Evolutionary conservation across 2,329 filamentous ascomycete genomes (phyloP), one percentile per base, ranked within the genome.

Genomic region (Epichloe sp.): DNA sequence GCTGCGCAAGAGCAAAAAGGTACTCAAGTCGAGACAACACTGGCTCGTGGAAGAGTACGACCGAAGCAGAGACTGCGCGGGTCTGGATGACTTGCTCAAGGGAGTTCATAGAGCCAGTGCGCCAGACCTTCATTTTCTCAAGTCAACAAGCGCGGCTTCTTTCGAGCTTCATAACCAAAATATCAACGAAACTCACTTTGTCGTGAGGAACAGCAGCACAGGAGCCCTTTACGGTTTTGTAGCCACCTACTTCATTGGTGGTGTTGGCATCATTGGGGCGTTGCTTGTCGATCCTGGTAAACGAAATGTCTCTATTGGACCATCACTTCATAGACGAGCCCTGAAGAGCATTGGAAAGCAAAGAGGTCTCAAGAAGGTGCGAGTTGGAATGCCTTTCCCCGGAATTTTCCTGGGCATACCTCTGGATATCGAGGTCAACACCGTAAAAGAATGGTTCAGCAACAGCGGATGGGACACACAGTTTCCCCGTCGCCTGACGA

Each of bases 21-120:
- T 87, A 0, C 80, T 87, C 53, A 91, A 94, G 59, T 89, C 88
- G n/a, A 81, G 87, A 54, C 89, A 95, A 61, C 88, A 94, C 59
- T 97, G 91, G 91, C 79, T 97, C 1, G 90, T 96, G 0, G 91
- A 96, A 62, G 82, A 79, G 44, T 97, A 89, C 70, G 86, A 90
- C 59, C 81, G 84, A 53, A 82, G 87, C 40, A 77, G 90, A 51
- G 91, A 97, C 62, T 73, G 77, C 2, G 71, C 77, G 46, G 86
- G 82, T 0, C 72, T 97, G 5, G 81, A 91, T 53, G 82, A 79
- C n/a, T 74, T 97, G 8, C 75, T 95, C 46, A 78, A 79, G 51
- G 75, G 80, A 3, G 74, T 91, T 3, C 80, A 85, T 44, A 82
- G 86, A 53, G 78, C 78, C 19, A 80, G 78, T 48, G 75, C 79